Evolutionary conservation across 176 grass and related monocot species (phyloP), one percentile per base, ranked within the genome.

Genomic region (Oropetium thomaeum): DNA sequence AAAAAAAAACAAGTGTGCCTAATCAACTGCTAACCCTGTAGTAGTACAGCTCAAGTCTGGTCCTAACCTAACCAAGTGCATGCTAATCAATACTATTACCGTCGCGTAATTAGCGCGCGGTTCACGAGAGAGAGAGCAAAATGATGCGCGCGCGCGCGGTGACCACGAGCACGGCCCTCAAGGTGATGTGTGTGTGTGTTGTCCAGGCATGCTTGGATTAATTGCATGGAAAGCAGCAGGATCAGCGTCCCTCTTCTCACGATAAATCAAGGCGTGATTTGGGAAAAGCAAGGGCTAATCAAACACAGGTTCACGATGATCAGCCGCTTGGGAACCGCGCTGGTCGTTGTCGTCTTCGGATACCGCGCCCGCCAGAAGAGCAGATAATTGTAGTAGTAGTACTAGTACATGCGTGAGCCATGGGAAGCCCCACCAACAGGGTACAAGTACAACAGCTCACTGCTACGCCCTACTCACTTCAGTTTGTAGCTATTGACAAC

Each of bases 251-350:
- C 62, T 26, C n/a, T 26, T n/a, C n/a, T n/a, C n/a, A n/a, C n/a
- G 23, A 29, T n/a, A 70, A 60, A 40, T 65, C 62, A 22, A 20
- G 27, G 17, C n/a, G n/a, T 51, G 44, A 70, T 70, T 51, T 51
- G 44, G 67, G 67, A 70, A 70, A 70, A 70, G 44, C 44, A 20
- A 70, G 44, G 67, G 19, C 29, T 51, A 51, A 51, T 70, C 62
- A 65, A 38, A 64, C 29, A 57, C 53, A 27, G 27, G 0, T 57
- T 57, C 53, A 57, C 53, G 35, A 13, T 7, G 19, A 40, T 65
- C 62, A 14, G 35, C 62, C 13, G 35, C 4, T 65, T 40, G 62
- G 67, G 29, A 51, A 70, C 67, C 8, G 28, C 45, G 28, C 44
- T 22, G 67, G 67, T 51, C 67, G 67, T 49, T 33, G 44, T 51